Evolutionary conservation across 176 grass and related monocot genomes (phyloP).

Genomic region (Areca catechu): DNA sequence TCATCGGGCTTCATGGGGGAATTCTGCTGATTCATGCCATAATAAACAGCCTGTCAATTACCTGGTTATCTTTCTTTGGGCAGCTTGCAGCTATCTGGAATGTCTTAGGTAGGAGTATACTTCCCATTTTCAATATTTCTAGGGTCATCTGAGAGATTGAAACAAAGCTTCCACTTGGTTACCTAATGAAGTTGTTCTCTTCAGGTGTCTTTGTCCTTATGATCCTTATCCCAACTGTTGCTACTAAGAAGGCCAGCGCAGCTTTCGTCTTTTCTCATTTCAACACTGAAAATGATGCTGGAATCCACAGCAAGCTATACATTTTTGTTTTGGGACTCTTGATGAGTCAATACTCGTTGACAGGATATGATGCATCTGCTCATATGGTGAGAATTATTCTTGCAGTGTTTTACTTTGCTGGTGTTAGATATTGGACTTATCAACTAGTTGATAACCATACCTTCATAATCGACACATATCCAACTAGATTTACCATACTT

Average conservation of each 20-base stretch:
- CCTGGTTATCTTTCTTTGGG: slow-evolving; percentile 72
- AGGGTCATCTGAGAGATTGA: too few species aligned
- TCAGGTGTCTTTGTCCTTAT: slow-evolving; percentile 77
- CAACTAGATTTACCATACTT: too few species aligned
- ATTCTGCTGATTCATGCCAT: slow-evolving; percentile 74
- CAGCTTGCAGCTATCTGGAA: slow-evolving; percentile 88
- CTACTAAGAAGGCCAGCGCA: slow-evolving; percentile 66
- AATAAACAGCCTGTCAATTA: slow-evolving; percentile 86
- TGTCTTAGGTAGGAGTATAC: slow-evolving; percentile 38
- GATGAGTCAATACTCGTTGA: slow-evolving; percentile 86
- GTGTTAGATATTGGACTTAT: too few species aligned
- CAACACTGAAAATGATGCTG: slow-evolving; percentile 62
- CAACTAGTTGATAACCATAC: too few species aligned
- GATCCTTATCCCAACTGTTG: slow-evolving; percentile 55
- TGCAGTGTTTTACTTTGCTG: too few species aligned
- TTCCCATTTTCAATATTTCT: slow-evolving; percentile 5
- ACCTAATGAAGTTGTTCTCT: background rate
- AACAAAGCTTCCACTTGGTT: too few species aligned
- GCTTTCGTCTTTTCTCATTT: slow-evolving; percentile 89
- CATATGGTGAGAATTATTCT: slow-evolving; percentile 51
- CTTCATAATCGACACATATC: too few species aligned
- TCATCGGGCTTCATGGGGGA: slow-evolving; percentile 67
- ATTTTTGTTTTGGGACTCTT: slow-evolving; percentile 77
- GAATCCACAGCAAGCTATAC: slow-evolving; percentile 74
- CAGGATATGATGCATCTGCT: slow-evolving; percentile 80